Conservation (phyloP, 2,329 filamentous ascomycete species). For the Didymella segeticola region DNA sequence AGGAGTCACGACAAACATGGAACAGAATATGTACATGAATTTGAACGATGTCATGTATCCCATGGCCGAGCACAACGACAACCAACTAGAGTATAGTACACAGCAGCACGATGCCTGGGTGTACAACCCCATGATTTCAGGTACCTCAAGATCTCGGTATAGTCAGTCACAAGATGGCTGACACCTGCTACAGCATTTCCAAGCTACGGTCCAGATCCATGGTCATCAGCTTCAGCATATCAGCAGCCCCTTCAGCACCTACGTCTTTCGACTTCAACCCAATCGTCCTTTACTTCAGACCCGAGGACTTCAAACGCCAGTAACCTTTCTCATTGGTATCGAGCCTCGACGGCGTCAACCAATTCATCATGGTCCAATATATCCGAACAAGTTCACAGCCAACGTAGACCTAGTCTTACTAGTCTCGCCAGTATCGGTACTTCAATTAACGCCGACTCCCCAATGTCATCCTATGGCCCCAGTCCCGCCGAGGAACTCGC, state of each 20-base stretch:
- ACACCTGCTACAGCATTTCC: conserved; percentile 20
- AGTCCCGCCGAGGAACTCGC: conserved; percentile 9
- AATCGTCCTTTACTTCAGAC: conserved; percentile 24
- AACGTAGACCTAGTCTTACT: conserved; percentile 21
- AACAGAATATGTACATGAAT: not conserved
- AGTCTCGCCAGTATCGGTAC: conserved; percentile 20
- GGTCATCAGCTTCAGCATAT: conserved; percentile 10
- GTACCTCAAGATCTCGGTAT: not conserved
- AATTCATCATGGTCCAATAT: conserved; percentile 30
- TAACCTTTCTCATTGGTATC: conserved; percentile 26
- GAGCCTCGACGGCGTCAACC: conserved; percentile 33
- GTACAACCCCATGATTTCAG: not conserved
- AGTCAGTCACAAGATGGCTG: not conserved
- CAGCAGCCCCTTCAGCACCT: conserved; percentile 18
- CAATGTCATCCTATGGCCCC: conserved; percentile 1
- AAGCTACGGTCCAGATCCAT: conserved; percentile 11
- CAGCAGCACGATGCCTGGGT: conserved; percentile 2
- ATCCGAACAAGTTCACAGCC: conserved; percentile 20
- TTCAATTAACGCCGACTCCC: conserved; percentile 5
- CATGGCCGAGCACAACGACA: not conserved
- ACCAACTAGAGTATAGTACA: not conserved
- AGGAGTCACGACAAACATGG: not conserved
- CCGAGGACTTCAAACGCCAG: conserved; percentile 27
- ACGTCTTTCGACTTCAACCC: conserved; percentile 29
- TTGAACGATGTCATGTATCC: not conserved